Conservation (phyloP, 768 basidiomycete species). For the Psilocybe tampanensis region DNA sequence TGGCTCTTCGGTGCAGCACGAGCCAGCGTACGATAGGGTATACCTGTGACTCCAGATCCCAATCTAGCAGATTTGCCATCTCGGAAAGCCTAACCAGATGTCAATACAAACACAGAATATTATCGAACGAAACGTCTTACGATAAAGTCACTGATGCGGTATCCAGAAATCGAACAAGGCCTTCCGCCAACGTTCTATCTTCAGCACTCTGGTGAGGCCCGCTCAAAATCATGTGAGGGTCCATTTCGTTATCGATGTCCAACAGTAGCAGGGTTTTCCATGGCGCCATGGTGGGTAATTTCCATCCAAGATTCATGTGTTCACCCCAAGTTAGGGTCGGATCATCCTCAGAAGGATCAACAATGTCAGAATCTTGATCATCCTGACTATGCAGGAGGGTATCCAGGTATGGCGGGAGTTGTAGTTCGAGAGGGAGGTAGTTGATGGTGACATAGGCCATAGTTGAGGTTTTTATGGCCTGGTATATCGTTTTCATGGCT, state of each 20-base stretch:
- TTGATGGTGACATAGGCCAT: constrained; percentile 82
- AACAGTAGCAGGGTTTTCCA: constrained; percentile 91
- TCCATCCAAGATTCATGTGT: constrained; percentile 73
- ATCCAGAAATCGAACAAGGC: constrained; percentile 75
- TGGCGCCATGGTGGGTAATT: constrained; percentile 72
- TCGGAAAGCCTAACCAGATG: constrained; percentile 60
- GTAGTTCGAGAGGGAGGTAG: constrained; percentile 79
- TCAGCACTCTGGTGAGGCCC: constrained; percentile 63
- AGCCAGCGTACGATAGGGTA: constrained; percentile 93
- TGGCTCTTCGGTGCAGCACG: constrained; percentile 87
- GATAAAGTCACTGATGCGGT: constrained; percentile 74
- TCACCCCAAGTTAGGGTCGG: constrained; percentile 61
- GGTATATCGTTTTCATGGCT: constrained; percentile 80
- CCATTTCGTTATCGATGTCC: constrained; percentile 56
- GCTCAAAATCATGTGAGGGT: constrained; percentile 61
- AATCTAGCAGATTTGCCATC: constrained; percentile 79
- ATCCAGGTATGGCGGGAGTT: constrained; percentile 83
- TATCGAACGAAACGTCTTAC: constrained; percentile 43
- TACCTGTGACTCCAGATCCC: constrained; percentile 81
- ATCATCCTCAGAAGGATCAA: constrained; percentile 54
- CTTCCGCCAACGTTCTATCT: constrained; percentile 68
- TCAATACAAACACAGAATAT: neutral
- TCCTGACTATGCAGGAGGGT: constrained; percentile 67
- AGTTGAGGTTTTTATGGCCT: constrained; percentile 72
- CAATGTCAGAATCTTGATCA: constrained; percentile 54